A percentile compares a stretch with the other conserved stretches of the same genome.
phyloP scores from a whole-genome alignment of 371 early-diverging fungal genomes.

The Mortierella sp. region DNA sequence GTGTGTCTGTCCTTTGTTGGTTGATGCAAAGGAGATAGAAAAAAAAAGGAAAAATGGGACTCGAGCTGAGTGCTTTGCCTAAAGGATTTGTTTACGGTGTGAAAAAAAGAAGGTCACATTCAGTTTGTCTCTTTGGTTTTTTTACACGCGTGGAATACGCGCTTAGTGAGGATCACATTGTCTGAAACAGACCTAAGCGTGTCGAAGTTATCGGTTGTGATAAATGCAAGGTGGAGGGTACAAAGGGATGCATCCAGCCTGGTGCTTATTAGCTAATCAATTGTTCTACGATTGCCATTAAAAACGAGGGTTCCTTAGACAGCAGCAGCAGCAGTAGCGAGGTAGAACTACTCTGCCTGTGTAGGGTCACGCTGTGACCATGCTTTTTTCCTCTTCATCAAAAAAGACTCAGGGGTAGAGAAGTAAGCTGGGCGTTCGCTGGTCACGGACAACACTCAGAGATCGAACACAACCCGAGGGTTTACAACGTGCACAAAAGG shows the following conservation, averaged over 20 bases:
- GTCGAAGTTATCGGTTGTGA: not conserved
- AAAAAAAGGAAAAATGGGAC: not conserved
- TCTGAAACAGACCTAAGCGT: not conserved
- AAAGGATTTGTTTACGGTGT: not conserved
- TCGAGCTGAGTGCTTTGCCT: not conserved
- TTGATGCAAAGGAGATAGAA: not conserved
- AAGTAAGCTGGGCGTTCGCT: not conserved
- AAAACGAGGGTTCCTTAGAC: not conserved
- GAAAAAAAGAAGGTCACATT: slow-evolving; percentile 11
- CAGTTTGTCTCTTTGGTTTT: not conserved
- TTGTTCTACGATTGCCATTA: not conserved
- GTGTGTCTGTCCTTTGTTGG: slow-evolving; percentile 13
- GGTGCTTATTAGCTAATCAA: not conserved
- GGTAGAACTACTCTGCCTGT: not conserved
- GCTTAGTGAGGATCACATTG: not conserved
- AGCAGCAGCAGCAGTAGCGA: not conserved
- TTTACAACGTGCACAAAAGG: not conserved
- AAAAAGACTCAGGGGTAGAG: slow-evolving; percentile 6
- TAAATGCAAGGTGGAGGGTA: not conserved
- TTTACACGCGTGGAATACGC: not conserved
- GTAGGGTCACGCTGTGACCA: not conserved
- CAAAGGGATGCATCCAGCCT: not conserved
- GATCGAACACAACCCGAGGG: not conserved
- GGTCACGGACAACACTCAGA: not conserved
- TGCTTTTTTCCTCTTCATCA: not conserved